Evolutionary conservation across 176 grass and related monocot genomes (phyloP), one percentile per base, ranked within the genome.

Genomic region (Poa pratensis): DNA sequence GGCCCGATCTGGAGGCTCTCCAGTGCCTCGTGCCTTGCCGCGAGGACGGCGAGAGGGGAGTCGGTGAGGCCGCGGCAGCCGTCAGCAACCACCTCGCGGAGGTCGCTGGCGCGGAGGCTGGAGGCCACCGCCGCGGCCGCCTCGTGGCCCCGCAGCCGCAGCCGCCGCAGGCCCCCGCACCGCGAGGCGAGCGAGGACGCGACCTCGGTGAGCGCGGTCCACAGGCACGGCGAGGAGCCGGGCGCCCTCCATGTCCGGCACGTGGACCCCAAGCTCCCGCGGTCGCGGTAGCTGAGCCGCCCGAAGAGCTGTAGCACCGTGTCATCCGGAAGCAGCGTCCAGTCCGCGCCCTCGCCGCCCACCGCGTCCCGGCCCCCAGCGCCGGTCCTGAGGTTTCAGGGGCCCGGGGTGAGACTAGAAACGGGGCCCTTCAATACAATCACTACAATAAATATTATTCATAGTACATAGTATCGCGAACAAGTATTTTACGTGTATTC

Each of bases 1-100:
- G 93, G 92, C 5, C 84, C 97, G 82, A 99, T 96, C 89, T 94
- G 94, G 65, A 99, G 93, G 45, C 84, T 92, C 86, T 99, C 83
- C 19, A 99, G 97, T 11, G 73, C 84, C 81, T 96, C 97, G 20
- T 99, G 97, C 63, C 91, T 86, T 23, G 97, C 97, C 4, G 92
- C 97, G n/a, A 99, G 87, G 37, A 96, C 92, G 9, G 92, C 88
- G 5, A 99, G 88, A 1, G 94, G 86, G 35, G 96, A 94, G 17
- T 99, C 96, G 1, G 90, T 94, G 79, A 99, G n/a, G 1, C 80
- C 91, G 11, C 91, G 90, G 86, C 96, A 99, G 50, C 91, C 86
- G 17, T 96, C 96, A 9, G 90, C 93, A 7, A 91, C 88, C 86
- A 99, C 89, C 80, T 99, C 96, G 0, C 82, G 78, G 26, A 99